A percentile compares a stretch with the other conserved stretches of the same genome.
Evolutionary conservation across 2,329 filamentous ascomycete species (phyloP).

Genomic region (Hymenoscyphus scutula): DNA sequence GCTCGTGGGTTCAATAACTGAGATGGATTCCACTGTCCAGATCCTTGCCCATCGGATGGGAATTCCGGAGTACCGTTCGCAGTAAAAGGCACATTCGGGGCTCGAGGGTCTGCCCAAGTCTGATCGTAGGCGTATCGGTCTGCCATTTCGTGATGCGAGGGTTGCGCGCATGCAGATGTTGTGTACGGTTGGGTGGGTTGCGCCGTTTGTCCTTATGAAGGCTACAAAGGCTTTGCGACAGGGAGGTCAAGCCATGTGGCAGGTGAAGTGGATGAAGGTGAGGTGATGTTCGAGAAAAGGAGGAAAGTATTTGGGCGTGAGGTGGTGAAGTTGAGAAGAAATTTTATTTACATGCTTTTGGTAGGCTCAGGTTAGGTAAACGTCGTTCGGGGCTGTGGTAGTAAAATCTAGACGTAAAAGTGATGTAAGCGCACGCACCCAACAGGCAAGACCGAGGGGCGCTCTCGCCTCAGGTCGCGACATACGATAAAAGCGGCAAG

Average conservation of each 20-base stretch:
- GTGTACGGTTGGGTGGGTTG: conserved; percentile 15
- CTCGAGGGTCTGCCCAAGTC: conserved; percentile 28
- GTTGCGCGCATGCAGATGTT: conserved; percentile 32
- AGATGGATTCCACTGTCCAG: conserved; percentile 47
- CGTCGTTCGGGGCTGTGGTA: neutral
- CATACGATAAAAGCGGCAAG: neutral
- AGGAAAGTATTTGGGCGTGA: too few species aligned
- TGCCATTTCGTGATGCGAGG: conserved; percentile 39
- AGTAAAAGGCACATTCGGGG: conserved; percentile 23
- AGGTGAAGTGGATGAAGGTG: neutral
- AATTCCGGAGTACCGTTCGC: conserved; percentile 24
- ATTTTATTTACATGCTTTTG: too few species aligned
- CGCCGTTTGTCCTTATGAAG: conserved; percentile 19
- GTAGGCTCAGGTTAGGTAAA: neutral
- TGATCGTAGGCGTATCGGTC: conserved; percentile 28
- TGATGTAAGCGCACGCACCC: conserved; percentile 3
- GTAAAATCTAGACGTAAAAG: neutral
- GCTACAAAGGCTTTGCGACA: conserved; percentile 11
- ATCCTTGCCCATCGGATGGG: conserved; percentile 11
- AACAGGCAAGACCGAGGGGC: neutral
- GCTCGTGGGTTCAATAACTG: conserved; percentile 44
- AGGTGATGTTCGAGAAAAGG: neutral
- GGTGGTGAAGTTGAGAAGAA: too few species aligned
- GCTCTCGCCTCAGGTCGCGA: neutral
- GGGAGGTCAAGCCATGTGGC: conserved; percentile 2